Conservation (phyloP, 768 basidiomycete genomes). For the Cubamyces sp. region DNA sequence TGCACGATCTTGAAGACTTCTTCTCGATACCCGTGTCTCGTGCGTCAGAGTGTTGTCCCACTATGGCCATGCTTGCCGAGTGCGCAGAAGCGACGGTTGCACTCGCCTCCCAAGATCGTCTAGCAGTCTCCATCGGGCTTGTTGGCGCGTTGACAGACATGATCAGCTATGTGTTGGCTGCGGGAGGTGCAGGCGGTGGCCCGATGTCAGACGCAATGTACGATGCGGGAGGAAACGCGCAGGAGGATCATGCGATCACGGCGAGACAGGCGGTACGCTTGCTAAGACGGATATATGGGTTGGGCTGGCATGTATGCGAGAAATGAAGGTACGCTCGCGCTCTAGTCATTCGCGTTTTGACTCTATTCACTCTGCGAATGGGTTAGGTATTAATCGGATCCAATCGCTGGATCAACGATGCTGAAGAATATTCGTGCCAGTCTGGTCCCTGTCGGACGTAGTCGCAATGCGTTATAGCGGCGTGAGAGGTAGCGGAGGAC, state of each 20-base stretch:
- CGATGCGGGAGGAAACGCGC: background rate
- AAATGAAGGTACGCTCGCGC: background rate
- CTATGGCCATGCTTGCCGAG: slow-evolving; percentile 17
- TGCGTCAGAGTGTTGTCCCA: slow-evolving; percentile 15
- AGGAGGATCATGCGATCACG: background rate
- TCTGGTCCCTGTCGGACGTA: too few species aligned
- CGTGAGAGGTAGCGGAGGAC: too few species aligned
- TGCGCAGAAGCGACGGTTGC: slow-evolving; percentile 19
- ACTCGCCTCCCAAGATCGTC: slow-evolving; percentile 6
- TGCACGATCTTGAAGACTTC: slow-evolving; percentile 16
- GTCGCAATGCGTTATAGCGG: too few species aligned
- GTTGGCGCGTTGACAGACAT: slow-evolving; percentile 10
- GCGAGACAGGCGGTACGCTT: slow-evolving; percentile 8
- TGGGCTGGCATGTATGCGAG: background rate
- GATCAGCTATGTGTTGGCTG: background rate
- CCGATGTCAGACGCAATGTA: background rate
- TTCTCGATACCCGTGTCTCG: slow-evolving; percentile 11
- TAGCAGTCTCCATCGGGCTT: slow-evolving; percentile 1
- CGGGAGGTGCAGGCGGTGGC: background rate
- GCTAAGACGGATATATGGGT: slow-evolving; percentile 12
- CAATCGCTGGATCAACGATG: too few species aligned
- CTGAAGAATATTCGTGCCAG: too few species aligned
- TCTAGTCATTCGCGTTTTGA: background rate
- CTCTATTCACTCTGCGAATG: too few species aligned
- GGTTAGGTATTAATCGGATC: too few species aligned